Evolutionary conservation across 371 early-diverging fungal species (phyloP).

Genomic region (Dichotomocladium elegans): DNA sequence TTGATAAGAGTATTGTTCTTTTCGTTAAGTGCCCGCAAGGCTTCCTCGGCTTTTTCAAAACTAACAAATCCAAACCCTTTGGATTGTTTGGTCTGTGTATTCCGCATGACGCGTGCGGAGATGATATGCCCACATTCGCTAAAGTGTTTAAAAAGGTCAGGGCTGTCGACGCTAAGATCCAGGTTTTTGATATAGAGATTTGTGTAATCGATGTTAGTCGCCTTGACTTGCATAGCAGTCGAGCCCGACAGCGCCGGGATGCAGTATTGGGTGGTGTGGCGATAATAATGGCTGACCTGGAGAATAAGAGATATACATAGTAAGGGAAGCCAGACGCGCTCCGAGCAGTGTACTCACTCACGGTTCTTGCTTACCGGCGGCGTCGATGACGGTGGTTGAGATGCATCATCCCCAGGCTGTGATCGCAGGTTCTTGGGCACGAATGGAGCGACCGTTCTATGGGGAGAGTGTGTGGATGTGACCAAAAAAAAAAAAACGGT

Average conservation of each 20-base stretch:
- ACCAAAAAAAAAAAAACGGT: too few relatives aligned
- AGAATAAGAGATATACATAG: too few relatives aligned
- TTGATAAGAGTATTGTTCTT: conserved; percentile 33
- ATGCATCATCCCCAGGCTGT: neutral
- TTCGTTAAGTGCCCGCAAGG: conserved; percentile 28
- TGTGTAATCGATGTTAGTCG: conserved; percentile 13
- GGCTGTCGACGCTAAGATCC: conserved; percentile 27
- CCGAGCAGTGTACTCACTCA: too few relatives aligned
- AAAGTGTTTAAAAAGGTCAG: conserved; percentile 37
- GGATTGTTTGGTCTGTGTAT: conserved; percentile 34
- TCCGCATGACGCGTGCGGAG: conserved; percentile 36
- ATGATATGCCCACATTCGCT: conserved; percentile 38
- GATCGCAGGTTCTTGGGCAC: neutral
- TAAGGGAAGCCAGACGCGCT: too few relatives aligned
- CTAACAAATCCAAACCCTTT: conserved; percentile 46
- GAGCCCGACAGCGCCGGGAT: neutral
- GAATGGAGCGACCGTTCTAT: neutral
- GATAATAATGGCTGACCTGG: too few relatives aligned
- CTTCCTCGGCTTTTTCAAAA: conserved; percentile 35
- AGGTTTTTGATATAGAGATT: conserved; percentile 44
- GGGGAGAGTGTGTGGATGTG: neutral
- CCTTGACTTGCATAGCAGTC: neutral
- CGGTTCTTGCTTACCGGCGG: too few relatives aligned
- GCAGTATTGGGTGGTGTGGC: neutral
- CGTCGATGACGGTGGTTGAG: too few relatives aligned